Evolutionary conservation across 1,284 basidiomycete genomes (phyloP).

Genomic region (Retiboletus flavoniger): DNA sequence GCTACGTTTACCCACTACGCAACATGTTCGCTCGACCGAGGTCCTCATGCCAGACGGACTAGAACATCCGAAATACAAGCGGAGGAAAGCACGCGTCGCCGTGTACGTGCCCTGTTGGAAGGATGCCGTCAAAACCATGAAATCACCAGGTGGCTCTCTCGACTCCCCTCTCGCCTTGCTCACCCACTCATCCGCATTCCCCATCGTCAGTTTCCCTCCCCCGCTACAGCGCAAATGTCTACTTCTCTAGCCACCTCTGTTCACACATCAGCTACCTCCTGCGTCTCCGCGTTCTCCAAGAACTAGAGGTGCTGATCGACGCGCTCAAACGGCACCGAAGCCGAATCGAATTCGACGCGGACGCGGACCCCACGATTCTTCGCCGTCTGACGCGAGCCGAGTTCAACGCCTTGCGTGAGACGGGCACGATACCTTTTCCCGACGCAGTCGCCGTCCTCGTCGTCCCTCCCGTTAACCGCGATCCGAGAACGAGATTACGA

Average conservation of each 20-base stretch:
- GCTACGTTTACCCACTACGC: slow-evolving; percentile 40
- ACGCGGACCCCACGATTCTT: slow-evolving; percentile 39
- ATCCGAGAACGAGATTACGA: slow-evolving; percentile 47
- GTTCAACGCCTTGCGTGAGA: slow-evolving; percentile 49
- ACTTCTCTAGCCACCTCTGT: slow-evolving; percentile 42
- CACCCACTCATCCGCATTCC: slow-evolving; percentile 6
- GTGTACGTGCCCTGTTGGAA: slow-evolving; percentile 60
- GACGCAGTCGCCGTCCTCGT: slow-evolving; percentile 63
- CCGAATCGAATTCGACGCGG: slow-evolving; percentile 10
- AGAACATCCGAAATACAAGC: slow-evolving; percentile 60
- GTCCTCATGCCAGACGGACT: slow-evolving; percentile 63
- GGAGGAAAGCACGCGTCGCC: slow-evolving; percentile 43
- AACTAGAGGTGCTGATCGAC: slow-evolving; percentile 56
- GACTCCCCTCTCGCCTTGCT: slow-evolving; percentile 1
- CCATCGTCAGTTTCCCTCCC: slow-evolving; percentile 32
- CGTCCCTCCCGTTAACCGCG: slow-evolving; percentile 65
- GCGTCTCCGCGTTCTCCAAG: slow-evolving; percentile 70
- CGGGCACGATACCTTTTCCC: slow-evolving; percentile 47
- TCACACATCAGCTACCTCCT: slow-evolving; percentile 62
- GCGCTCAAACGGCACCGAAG: slow-evolving; percentile 10
- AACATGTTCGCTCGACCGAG: slow-evolving; percentile 14
- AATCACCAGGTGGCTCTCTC: slow-evolving; percentile 35
- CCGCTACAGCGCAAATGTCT: slow-evolving; percentile 29
- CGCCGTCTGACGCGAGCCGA: slow-evolving; percentile 64
- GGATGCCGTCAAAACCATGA: slow-evolving; percentile 39